Conservation (phyloP, 169 alveolate species). For the Besnoitia besnoiti region DNA sequence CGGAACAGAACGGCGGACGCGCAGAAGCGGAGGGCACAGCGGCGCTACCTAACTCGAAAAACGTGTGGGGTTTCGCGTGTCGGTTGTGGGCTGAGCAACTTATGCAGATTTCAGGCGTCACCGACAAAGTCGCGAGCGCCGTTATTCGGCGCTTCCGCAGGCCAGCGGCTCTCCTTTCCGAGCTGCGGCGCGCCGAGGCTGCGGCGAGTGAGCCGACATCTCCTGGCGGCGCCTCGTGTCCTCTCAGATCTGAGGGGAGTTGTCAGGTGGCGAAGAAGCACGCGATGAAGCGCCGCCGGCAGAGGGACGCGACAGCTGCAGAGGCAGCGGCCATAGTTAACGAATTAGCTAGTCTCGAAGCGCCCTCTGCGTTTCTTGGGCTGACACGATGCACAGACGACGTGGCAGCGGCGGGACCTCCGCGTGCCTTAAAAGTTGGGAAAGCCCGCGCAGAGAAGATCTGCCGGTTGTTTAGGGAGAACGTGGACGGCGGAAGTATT, state of each 20-base stretch:
- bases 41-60: background rate
- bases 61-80: slow-evolving; percentile 1
- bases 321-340: background rate
- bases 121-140: slow-evolving; percentile 31
- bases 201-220: background rate
- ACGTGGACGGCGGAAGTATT: background rate
- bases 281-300: background rate
- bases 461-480: background rate
- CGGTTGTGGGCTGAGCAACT: slow-evolving; percentile 43
- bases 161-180: slow-evolving; percentile 6
- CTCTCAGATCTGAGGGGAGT: background rate
- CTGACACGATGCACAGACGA: background rate
- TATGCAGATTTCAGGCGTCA: slow-evolving; percentile 24
- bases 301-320: background rate
- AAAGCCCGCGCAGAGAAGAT: background rate
- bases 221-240: background rate
- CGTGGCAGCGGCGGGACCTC: background rate
- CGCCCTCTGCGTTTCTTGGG: background rate
- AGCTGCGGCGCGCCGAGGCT: background rate
- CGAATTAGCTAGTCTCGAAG: background rate
- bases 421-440: background rate
- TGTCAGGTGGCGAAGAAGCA: background rate
- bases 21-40: background rate
- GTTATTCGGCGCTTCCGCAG: background rate
- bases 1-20: background rate